These are phyloP conservation scores for Chalciporus chontae DNA, from an alignment of 768 basidiomycete species.

Conservation along the genomic window DNA sequence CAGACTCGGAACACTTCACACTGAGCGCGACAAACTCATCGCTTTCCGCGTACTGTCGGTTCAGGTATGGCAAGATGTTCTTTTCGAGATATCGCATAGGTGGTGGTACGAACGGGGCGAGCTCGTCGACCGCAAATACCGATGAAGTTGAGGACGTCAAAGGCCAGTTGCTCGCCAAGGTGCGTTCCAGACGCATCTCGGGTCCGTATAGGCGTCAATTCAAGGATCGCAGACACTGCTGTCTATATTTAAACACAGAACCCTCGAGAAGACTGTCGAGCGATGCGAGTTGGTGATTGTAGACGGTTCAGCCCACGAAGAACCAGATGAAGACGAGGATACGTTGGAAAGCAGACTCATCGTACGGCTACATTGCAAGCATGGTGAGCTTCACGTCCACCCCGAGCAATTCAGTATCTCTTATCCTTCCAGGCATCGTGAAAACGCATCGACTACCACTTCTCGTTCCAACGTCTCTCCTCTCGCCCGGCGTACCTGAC, in stretches of 20 bases:
- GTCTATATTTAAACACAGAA: conserved; percentile 69
- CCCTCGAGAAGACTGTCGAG: conserved; percentile 74
- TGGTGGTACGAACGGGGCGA: conserved; percentile 10
- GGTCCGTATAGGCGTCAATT: conserved; percentile 1
- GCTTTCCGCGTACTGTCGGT: conserved; percentile 77
- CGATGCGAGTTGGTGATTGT: conserved; percentile 70
- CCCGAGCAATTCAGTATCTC: conserved; percentile 8
- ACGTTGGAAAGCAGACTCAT: conserved; percentile 69
- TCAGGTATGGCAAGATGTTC: conserved; percentile 65
- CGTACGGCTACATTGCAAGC: conserved; percentile 76
- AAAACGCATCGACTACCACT: conserved; percentile 78
- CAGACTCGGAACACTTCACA: conserved; percentile 54
- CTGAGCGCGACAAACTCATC: conserved; percentile 77
- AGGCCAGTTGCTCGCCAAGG: conserved; percentile 72
- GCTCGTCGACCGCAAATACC: conserved; percentile 11
- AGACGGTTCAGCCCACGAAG: conserved; percentile 43
- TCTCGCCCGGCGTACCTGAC: conserved; percentile 67
- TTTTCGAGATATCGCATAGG: conserved; percentile 64
- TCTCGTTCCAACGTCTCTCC: conserved; percentile 51
- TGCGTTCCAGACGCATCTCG: conserved; percentile 21
- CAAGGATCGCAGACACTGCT: conserved; percentile 51
- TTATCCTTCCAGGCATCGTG: conserved; percentile 52
- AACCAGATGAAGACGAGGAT: conserved; percentile 42
- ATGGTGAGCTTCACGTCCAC: conserved; percentile 47
- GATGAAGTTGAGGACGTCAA: conserved; percentile 45